Base-by-base conservation (phyloP, 2,329 filamentous ascomycete genomes). In the Dactylellina sp. region DNA sequence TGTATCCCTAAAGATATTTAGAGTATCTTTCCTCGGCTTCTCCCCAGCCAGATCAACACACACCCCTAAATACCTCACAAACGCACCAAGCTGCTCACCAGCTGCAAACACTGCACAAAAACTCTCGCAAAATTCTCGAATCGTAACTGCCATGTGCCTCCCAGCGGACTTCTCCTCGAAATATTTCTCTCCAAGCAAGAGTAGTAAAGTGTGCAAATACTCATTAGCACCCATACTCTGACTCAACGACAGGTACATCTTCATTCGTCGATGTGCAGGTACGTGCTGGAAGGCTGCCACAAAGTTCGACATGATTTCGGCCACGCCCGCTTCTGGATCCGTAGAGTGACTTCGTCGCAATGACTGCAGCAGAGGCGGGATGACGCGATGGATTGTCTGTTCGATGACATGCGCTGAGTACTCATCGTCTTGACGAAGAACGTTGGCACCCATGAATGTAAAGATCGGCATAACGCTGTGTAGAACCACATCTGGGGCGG, bases 381-480 rank as follows among this genome's bases (percentile, higher is more conserved):
- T 91, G 20, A 99, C 93, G 78, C 94, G 91, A 75, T 93, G 91
- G 78, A 99, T 93, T 1, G 95, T 98, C 83, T 92, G 93, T 78
- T 96, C 92, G 68, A 97, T 94, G 32, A 99, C 94, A 80, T 97
- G 92, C 11, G 93, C 93, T 20, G 95, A 98, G 82, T 97, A 98
- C 78, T 98, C 94, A 78, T 99, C 96, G 78, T 92, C 92, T 82
- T 97, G 94, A 53, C 91, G 89, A 55, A 99, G 86, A 18, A 97
- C 89, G 2, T 92, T 97, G 46, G 90, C 91, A 44, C 94, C 93
- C 89, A 98, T 97, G 80, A 98, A 97, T 0, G 95, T 98, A 82
- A 99, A 99, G 59, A 99, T 94, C 11, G 95, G 95, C 95, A 99
- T 99, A 61, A 99, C 92, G 78, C 93, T 97, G 82, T 99, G 94